Percentiles rank a stretch among this genome's conserved stretches.
These are phyloP conservation scores for Penstemon barbatus DNA, from an alignment of 257 asterid genomes.

Conservation along the genomic window DNA sequence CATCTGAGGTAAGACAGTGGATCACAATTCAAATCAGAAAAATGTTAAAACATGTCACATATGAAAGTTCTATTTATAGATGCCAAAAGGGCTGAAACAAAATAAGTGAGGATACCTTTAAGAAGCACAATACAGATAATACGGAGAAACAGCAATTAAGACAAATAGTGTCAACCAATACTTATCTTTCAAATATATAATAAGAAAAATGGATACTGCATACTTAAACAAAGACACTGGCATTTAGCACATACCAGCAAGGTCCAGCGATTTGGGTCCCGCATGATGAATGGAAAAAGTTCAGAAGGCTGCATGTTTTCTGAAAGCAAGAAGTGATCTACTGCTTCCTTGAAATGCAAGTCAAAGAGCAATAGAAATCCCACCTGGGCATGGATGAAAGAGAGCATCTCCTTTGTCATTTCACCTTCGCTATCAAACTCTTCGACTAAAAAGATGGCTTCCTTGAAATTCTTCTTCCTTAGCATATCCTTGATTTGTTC, in stretches of 20 bases:
- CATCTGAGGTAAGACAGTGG: conserved; percentile 12
- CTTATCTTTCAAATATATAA: not conserved
- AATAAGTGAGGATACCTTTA: conserved; percentile 6
- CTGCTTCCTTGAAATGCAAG: conserved; percentile 90
- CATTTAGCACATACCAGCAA: conserved; percentile 63
- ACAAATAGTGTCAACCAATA: not conserved
- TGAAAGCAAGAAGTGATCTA: conserved; percentile 87
- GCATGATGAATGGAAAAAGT: conserved; percentile 92
- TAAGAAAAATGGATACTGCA: not conserved
- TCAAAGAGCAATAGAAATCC: conserved; percentile 94
- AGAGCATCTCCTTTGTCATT: conserved; percentile 74
- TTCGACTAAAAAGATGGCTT: conserved; percentile 77
- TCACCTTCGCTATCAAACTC: conserved; percentile 89
- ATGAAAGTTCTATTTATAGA: not conserved
- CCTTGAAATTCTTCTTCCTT: conserved; percentile 75
- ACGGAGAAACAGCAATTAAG: not conserved
- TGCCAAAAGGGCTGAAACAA: not conserved
- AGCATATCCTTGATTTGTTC: conserved; percentile 82
- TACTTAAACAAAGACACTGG: not conserved
- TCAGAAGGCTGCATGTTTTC: conserved; percentile 96
- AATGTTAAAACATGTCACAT: not conserved
- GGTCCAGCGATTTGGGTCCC: conserved; percentile 97
- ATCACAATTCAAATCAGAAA: conserved; percentile 6
- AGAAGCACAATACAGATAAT: conserved; percentile 22
- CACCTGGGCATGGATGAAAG: conserved; percentile 88